Evolutionary conservation across 2,329 filamentous ascomycete genomes (phyloP).

Genomic region (Talaromyces funiculosus): DNA sequence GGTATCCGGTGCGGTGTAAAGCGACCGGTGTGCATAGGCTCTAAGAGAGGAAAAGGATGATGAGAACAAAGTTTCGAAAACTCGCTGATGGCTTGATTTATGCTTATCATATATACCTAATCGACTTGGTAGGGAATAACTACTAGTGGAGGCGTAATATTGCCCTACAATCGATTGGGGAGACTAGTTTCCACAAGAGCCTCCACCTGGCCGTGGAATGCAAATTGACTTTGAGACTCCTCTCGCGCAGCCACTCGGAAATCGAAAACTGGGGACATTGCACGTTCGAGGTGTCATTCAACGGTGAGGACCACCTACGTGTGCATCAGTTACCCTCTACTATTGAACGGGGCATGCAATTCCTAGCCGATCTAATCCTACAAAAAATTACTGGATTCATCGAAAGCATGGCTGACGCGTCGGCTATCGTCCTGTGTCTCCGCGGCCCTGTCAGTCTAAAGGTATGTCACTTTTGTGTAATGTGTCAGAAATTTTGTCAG

Average conservation of each 20-base stretch:
- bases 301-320: neutral
- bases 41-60: neutral
- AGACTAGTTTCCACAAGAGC: constrained; percentile 1
- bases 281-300: constrained; percentile 1
- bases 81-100: neutral
- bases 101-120: neutral
- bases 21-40: neutral
- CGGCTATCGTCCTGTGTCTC: neutral
- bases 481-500: neutral
- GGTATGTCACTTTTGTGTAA: neutral
- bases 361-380: neutral
- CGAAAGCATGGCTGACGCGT: neutral
- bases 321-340: neutral
- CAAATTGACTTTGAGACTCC: neutral
- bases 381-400: neutral
- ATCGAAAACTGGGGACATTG: neutral
- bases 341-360: neutral
- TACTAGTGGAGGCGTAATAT: constrained; percentile 1
- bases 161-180: neutral
- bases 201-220: neutral
- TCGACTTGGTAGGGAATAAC: neutral
- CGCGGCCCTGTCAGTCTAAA: neutral
- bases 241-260: constrained; percentile 5
- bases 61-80: neutral
- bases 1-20: neutral